Evolutionary conservation across 108 stramenopile species (phyloP).

Genomic region (Nannochloropsis salina): DNA sequence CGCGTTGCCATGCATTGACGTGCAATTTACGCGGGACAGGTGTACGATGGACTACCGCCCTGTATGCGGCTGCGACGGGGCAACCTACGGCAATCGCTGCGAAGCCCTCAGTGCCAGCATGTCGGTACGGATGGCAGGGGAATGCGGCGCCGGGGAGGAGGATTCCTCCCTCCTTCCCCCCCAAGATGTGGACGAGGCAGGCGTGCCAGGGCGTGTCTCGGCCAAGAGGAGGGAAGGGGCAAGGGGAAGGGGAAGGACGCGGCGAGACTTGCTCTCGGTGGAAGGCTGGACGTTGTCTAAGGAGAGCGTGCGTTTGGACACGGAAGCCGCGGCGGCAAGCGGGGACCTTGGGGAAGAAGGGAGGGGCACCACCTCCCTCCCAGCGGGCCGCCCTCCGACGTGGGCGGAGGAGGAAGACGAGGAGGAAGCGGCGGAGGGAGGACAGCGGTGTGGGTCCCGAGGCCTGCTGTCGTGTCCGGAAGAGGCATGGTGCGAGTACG

Average conservation of each 20-base stretch:
- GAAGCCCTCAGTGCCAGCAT: not conserved
- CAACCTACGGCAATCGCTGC: conserved; percentile 6
- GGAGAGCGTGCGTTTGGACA: not conserved
- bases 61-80: not conserved
- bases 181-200: not conserved
- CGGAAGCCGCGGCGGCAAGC: not conserved
- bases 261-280: not conserved
- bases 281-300: not conserved
- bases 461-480: not conserved
- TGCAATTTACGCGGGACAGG: not conserved
- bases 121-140: not conserved
- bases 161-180: not conserved
- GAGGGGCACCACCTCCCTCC: not conserved
- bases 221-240: not conserved
- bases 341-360: not conserved
- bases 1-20: not conserved
- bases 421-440: not conserved
- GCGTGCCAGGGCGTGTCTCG: not conserved
- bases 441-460: not conserved
- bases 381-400: not conserved
- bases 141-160: not conserved
- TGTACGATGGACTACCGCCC: not conserved
- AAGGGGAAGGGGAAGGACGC: not conserved
- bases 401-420: not conserved
- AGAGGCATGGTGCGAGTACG: not conserved